phyloP scores from a whole-genome alignment of 1,284 basidiomycete genomes.

The Xerocomus nothofagi region DNA sequence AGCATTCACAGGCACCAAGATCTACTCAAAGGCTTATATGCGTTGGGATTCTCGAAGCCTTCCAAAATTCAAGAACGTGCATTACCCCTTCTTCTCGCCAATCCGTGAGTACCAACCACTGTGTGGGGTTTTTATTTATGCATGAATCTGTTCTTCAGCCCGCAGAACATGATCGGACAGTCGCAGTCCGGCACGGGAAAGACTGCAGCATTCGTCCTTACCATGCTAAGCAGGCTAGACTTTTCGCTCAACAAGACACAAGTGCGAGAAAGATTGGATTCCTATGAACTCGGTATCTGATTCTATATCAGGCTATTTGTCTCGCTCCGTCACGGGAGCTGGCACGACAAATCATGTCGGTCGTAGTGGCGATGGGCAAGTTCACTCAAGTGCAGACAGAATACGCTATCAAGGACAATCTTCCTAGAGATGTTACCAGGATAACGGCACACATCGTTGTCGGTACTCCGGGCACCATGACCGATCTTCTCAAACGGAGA shows the following conservation, averaged over 20 bases:
- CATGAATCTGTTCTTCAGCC: constrained; percentile 51
- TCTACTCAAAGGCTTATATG: constrained; percentile 94
- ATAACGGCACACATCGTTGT: constrained; percentile 92
- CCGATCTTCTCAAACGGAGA: constrained; percentile 75
- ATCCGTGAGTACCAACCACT: constrained; percentile 67
- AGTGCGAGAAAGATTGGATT: constrained; percentile 42
- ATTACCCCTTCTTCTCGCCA: constrained; percentile 85
- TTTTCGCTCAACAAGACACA: constrained; percentile 83
- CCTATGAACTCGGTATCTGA: constrained; percentile 3
- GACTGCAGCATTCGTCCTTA: constrained; percentile 97
- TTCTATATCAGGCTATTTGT: constrained; percentile 72
- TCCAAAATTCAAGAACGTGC: constrained; percentile 99
- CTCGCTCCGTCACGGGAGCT: constrained; percentile 95
- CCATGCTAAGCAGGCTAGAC: constrained; percentile 95
- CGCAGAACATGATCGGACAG: constrained; percentile 98
- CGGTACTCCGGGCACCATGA: constrained; percentile 95
- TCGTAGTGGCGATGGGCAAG: constrained; percentile 93
- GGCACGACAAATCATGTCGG: constrained; percentile 96
- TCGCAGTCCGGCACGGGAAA: constrained; percentile 99
- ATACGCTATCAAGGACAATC: constrained; percentile 90
- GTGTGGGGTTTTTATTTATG: neutral
- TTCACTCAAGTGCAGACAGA: constrained; percentile 91
- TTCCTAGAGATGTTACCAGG: constrained; percentile 65
- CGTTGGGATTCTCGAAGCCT: constrained; percentile 96
- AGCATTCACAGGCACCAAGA: constrained; percentile 67